Base-by-base conservation (phyloP, 768 basidiomycete species). In the Antrodiella citrinella region DNA sequence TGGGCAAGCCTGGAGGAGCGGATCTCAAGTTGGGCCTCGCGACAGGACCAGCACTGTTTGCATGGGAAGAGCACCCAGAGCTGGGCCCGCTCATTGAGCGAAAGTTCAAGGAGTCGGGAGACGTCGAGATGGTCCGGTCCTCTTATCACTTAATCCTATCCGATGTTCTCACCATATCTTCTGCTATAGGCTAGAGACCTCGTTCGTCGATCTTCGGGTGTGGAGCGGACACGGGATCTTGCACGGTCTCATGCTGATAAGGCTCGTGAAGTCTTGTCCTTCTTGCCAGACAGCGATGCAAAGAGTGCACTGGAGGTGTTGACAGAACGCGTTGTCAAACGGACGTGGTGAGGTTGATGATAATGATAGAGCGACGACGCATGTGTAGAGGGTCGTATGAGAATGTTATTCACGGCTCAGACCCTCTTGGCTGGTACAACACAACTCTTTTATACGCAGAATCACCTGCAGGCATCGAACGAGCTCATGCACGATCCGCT, bases 1-100 rank as follows among this genome's bases (percentile, higher is more conserved):
- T 98, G 11, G 95, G 95, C 26, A 98, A 98, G 70, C 96, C 96
- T 0, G 82, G 84, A 0, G 80, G 81, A 12, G 78, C 81, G 0
- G 81, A 83, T 58, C 66, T 83, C 22, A 69, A 72, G 45, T 66
- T 83, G 4, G 81, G 81, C 0, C 71, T 83, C 49, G 89, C 96
- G 3, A 91, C 89, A 0, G 93, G 83, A 2, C 93, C 93, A 0
- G 80, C 82, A 1, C 67, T 96, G 26, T 95, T 85, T 61, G 92
- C 94, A 18, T 86, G 84, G 65, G 89, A 93, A 64, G 82, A 92
- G 62, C 75, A 87, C 62, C 79, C 86, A 2, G 79, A 82, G 56
- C 67, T 97, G 62, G 79, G 81, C 21, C 78, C 82, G 2, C 68
- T 96, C 52, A 90, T 98, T 52, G 73, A 74, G 44, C 81, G 94